Percentiles rank a stretch among this genome's conserved stretches.
Evolutionary conservation across 768 basidiomycete genomes (phyloP).

Genomic region (Mycena kentingensis): DNA sequence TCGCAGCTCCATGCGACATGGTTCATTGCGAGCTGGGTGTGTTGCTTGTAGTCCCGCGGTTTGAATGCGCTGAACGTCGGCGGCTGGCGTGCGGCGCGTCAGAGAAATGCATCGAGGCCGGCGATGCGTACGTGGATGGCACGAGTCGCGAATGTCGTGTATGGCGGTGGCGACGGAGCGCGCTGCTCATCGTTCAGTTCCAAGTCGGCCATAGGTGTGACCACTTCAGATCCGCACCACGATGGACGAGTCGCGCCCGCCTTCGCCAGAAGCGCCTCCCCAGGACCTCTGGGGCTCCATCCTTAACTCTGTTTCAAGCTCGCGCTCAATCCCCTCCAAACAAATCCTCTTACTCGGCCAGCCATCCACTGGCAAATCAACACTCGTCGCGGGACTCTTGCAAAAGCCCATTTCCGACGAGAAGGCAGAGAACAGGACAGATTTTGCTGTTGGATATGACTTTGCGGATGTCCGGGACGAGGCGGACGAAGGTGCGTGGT

Average conservation of each 20-base stretch:
- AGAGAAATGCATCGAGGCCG: slow-evolving; percentile 12
- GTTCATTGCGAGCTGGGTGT: slow-evolving; percentile 65
- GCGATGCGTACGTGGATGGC: slow-evolving; percentile 68
- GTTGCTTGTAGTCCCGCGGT: slow-evolving; percentile 71
- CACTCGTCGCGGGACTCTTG: slow-evolving; percentile 69
- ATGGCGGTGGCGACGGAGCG: slow-evolving; percentile 69
- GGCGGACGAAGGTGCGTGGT: slow-evolving; percentile 82
- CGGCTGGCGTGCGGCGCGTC: slow-evolving; percentile 44
- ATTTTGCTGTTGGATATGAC: slow-evolving; percentile 90
- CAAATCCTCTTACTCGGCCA: slow-evolving; percentile 85
- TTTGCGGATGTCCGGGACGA: slow-evolving; percentile 91
- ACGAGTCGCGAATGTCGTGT: slow-evolving; percentile 69
- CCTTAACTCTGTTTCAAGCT: slow-evolving; percentile 81
- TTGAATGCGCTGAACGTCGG: slow-evolving; percentile 81
- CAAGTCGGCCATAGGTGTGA: not conserved
- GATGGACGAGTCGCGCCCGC: slow-evolving; percentile 52
- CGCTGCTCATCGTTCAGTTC: slow-evolving; percentile 34
- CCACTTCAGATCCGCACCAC: not conserved
- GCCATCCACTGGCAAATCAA: slow-evolving; percentile 76
- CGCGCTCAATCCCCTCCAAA: slow-evolving; percentile 81
- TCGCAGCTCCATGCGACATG: slow-evolving; percentile 87
- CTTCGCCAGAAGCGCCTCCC: slow-evolving; percentile 73
- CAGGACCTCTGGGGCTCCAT: slow-evolving; percentile 93
- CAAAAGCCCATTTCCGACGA: slow-evolving; percentile 64
- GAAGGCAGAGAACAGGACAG: slow-evolving; percentile 60